Evolutionary conservation across 441 rosid genomes (phyloP), one percentile per base, ranked within the genome.

Genomic region (Raphanus hybrid): DNA sequence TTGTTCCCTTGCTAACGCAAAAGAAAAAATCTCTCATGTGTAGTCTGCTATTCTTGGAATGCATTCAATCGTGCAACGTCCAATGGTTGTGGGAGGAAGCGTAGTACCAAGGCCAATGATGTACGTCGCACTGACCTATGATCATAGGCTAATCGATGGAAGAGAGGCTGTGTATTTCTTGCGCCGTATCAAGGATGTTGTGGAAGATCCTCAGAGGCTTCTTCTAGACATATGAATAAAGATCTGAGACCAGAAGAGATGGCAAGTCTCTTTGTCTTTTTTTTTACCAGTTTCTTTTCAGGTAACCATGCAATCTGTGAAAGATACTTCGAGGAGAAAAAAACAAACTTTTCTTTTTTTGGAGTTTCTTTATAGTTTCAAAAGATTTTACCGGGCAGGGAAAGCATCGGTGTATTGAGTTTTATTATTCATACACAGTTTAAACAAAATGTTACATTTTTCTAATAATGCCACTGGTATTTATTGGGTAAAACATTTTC

Each of bases 141-240:
- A 95, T 83, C 99, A 95, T 75, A 83, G 99, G 86, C 88, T 95
- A 67, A 93, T 95, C 37, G 99, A 93, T 78, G 99, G 99, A 67
- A 93, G 99, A 93, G 99, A 95, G 92, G 98, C 99, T 0, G 99
- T 93, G 67, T 90, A 88, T 83, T 95, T 93, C 93, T 81, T 95
- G 86, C 97, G 97, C n/a, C 97, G 97, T 52, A 95, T 95, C 71
- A 95, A 95, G 79, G 99, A 95, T 75, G 92, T 95, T 1, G 95
- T 93, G 20, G 98, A 93, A 88, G 99, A 93, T 73, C 98, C 98
- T 12, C 91, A 96, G 57, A 85, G 99, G 82, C 89, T 95, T 67
- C 93, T 95, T 34, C 95, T 95, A 12, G 98, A 93, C 82, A 77
- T 93, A 75, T 93, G 84, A 92, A 66, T 67, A 58, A 65, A 12